Base-by-base conservation (phyloP, 2,329 filamentous ascomycete species). In the Fusarium sp. region DNA sequence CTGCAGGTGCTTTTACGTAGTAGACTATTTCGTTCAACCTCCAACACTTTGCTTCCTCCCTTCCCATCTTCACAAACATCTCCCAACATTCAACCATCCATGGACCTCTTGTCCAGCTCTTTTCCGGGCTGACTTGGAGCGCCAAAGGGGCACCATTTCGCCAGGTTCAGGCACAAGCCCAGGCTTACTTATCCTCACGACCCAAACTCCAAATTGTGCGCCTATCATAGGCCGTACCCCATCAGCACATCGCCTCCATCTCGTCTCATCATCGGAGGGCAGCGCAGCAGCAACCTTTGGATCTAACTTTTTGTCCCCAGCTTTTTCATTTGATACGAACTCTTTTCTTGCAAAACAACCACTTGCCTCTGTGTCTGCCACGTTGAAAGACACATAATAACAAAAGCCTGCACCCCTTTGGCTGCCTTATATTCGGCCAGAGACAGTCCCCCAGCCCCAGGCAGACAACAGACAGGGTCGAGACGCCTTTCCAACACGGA, bases 391-490 rank as follows among this genome's bases (percentile, higher is more conserved):
- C 53, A 31, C n/a, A 25, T 25, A 6, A n/a, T 25, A 56, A 15
- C 19, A 43, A 44, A 17, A 52, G 38, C 59, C 19, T 55, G 31
- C 53, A 57, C 61, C 41, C 35, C 44, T 57, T 38, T 49, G 32
- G 44, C 32, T 43, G 39, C 50, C 48, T 53, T 29, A 35, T 38
- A 38, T 51, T 45, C 38, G 35, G 19, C 29, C 49, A 48, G 25
- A 51, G 36, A 58, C 48, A 64, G 61, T n/a, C n/a, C 61, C 57
- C 61, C 57, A 60, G 56, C 29, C 41, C 23, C 56, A 59, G 21
- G 29, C 21, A 59, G 53, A 31, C 61, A 57, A 54, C 47, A 43
- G 36, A 39, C 53, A 44, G 32, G 53, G 53, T 55, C 61, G 56
- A 62, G 53, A 65, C 61, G 41, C 51, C 56, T 58, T 62, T 44